Evolutionary conservation across 495 filamentous ascomycete species (phyloP).

Genomic region (Penicillium waksmanii): DNA sequence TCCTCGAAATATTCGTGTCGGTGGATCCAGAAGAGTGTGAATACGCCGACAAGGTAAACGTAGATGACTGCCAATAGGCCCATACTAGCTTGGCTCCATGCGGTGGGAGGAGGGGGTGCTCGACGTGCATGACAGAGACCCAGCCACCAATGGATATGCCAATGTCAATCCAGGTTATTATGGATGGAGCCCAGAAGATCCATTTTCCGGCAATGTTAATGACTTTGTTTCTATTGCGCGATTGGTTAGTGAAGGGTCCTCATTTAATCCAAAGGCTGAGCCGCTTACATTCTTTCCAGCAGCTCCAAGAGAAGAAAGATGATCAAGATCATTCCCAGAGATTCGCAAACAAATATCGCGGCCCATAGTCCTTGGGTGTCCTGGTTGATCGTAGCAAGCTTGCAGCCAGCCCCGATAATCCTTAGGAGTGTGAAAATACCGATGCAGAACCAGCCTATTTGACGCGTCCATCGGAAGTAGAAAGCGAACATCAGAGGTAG

Average conservation of each 20-base stretch:
- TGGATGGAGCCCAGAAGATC: slow-evolving; percentile 22
- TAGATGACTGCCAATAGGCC: slow-evolving; percentile 32
- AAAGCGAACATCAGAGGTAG: slow-evolving; percentile 4
- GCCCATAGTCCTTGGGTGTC: slow-evolving; percentile 20
- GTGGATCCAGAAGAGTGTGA: slow-evolving; percentile 19
- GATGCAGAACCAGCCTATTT: slow-evolving; percentile 24
- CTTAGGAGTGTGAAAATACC: slow-evolving; percentile 22
- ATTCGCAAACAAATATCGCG: slow-evolving; percentile 26
- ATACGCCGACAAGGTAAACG: slow-evolving; percentile 21
- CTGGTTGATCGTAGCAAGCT: slow-evolving; percentile 19
- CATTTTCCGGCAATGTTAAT: slow-evolving; percentile 10
- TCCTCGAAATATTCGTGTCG: slow-evolving; percentile 9
- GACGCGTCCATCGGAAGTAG: slow-evolving; percentile 9
- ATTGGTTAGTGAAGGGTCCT: background rate
- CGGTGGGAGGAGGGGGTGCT: slow-evolving; percentile 18
- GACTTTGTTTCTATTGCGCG: slow-evolving; percentile 20
- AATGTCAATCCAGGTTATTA: slow-evolving; percentile 30
- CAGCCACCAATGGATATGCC: slow-evolving; percentile 29
- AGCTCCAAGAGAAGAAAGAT: slow-evolving; percentile 24
- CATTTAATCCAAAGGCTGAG: background rate
- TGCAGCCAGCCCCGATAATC: slow-evolving; percentile 20
- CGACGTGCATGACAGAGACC: slow-evolving; percentile 21
- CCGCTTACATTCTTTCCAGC: slow-evolving; percentile 17
- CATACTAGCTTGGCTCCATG: slow-evolving; percentile 27
- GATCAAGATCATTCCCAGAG: slow-evolving; percentile 22